These are phyloP conservation scores for Phytophthora litchii DNA, from an alignment of 352 stramenopile species.

Conservation along the genomic window DNA sequence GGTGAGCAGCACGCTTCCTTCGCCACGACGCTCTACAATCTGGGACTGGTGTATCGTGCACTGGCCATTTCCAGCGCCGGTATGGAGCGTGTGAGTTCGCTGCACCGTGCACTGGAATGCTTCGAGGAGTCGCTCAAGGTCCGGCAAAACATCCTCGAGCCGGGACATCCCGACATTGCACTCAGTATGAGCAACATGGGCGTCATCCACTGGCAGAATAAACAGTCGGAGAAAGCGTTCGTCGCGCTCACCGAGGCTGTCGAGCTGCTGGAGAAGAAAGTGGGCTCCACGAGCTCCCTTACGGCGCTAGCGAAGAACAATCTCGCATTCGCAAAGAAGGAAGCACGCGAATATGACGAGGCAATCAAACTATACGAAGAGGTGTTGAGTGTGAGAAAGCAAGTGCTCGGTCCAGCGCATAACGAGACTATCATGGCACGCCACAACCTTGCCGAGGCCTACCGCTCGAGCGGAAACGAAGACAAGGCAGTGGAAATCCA, in stretches of 20 bases:
- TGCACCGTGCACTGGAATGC: constrained; percentile 76
- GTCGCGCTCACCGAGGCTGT: constrained; percentile 64
- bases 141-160: constrained; percentile 67
- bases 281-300: constrained; percentile 58
- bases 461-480: constrained; percentile 77
- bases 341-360: constrained; percentile 69
- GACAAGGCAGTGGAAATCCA: constrained; percentile 80
- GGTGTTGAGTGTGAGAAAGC: constrained; percentile 65
- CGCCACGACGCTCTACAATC: constrained; percentile 83
- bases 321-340: constrained; percentile 80
- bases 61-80: constrained; percentile 57
- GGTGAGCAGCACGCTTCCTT: constrained; percentile 86
- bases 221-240: constrained; percentile 75
- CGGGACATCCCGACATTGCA: constrained; percentile 77
- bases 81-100: constrained; percentile 70
- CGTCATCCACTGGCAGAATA: constrained; percentile 84
- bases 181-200: constrained; percentile 86
- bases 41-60: constrained; percentile 76
- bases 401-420: constrained; percentile 65
- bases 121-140: constrained; percentile 85
- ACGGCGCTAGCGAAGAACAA: constrained; percentile 88
- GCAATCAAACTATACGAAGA: constrained; percentile 72
- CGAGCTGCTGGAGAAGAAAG: constrained; percentile 62
- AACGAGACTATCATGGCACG: constrained; percentile 85
- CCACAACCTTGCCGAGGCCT: constrained; percentile 83